phyloP scores from a whole-genome alignment of 164 flowering plant species.

The Berberis vulgaris region DNA sequence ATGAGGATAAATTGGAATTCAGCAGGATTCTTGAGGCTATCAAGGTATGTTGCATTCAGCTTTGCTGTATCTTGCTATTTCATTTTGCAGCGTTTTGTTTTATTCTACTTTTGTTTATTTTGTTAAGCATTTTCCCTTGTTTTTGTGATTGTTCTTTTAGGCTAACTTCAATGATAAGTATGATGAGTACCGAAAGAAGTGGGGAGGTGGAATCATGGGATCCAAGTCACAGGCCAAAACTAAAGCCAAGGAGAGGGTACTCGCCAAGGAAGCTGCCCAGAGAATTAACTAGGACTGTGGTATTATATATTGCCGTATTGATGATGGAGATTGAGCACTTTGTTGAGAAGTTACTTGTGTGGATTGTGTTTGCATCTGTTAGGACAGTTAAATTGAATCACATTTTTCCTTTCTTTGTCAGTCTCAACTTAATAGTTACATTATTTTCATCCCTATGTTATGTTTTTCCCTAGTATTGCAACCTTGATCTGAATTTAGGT shows the following conservation, averaged over 20 bases:
- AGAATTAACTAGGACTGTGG: slow-evolving; percentile 39
- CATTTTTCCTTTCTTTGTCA: too few relatives aligned
- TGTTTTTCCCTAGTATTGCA: too few relatives aligned
- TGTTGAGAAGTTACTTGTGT: too few relatives aligned
- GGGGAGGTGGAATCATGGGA: slow-evolving; percentile 91
- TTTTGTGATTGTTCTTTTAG: not conserved
- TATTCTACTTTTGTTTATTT: not conserved
- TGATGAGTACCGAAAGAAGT: slow-evolving; percentile 69
- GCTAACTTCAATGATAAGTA: slow-evolving; percentile 29
- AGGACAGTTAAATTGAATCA: too few relatives aligned
- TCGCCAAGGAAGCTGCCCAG: slow-evolving; percentile 75
- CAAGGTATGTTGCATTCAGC: slow-evolving; percentile 35
- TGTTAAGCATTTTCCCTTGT: too few relatives aligned
- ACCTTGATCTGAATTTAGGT: too few relatives aligned
- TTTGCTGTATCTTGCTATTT: not conserved
- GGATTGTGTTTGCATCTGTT: too few relatives aligned
- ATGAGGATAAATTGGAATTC: slow-evolving; percentile 83
- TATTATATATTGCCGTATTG: not conserved
- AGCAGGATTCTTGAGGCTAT: slow-evolving; percentile 72
- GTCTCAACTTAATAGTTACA: too few relatives aligned
- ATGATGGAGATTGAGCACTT: not conserved
- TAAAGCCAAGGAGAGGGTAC: slow-evolving; percentile 63
- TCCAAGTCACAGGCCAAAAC: slow-evolving; percentile 76
- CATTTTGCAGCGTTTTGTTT: not conserved
- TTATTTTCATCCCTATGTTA: too few relatives aligned